A percentile compares a stretch with the other conserved stretches of the same genome.
These are phyloP conservation scores for Sideroxylon spinosum DNA, from an alignment of 179 eudicot species.

Conservation along the genomic window DNA sequence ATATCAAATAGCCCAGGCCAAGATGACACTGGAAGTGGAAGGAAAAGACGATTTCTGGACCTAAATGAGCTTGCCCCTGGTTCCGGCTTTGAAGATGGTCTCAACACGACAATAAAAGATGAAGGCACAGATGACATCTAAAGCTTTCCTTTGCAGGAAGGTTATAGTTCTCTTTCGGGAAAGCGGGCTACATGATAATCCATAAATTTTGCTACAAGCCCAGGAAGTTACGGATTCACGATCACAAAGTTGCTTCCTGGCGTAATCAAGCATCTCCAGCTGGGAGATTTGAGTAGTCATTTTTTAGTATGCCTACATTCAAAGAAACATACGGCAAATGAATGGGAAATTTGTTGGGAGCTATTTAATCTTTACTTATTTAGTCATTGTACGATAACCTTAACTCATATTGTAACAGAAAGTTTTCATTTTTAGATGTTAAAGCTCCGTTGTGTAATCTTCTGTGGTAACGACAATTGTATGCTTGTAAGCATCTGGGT, in stretches of 20 bases:
- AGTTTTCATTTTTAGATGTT: conserved; percentile 18
- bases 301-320: conserved; percentile 25
- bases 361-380: conserved; percentile 12
- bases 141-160: conserved; percentile 1
- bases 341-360: conserved; percentile 21
- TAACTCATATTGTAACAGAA: conserved; percentile 17
- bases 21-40: conserved; percentile 37
- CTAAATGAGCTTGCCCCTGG: conserved; percentile 91
- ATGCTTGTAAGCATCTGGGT: conserved; percentile 1
- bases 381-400: conserved; percentile 30
- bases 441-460: neutral
- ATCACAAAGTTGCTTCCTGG: conserved; percentile 19
- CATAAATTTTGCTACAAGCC: conserved; percentile 20
- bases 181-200: conserved; percentile 22
- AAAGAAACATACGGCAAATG: conserved; percentile 14
- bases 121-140: conserved; percentile 33
- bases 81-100: conserved; percentile 78
- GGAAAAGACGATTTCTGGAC: conserved; percentile 71
- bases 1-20: conserved; percentile 36
- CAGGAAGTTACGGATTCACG: conserved; percentile 15
- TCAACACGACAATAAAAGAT: conserved; percentile 49
- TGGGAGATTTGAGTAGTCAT: conserved; percentile 20
- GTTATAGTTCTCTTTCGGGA: conserved; percentile 3
- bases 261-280: conserved; percentile 14
- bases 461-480: neutral